phyloP scores from a whole-genome alignment of 1,139 yeast species.

The Protomyces gravidus region DNA sequence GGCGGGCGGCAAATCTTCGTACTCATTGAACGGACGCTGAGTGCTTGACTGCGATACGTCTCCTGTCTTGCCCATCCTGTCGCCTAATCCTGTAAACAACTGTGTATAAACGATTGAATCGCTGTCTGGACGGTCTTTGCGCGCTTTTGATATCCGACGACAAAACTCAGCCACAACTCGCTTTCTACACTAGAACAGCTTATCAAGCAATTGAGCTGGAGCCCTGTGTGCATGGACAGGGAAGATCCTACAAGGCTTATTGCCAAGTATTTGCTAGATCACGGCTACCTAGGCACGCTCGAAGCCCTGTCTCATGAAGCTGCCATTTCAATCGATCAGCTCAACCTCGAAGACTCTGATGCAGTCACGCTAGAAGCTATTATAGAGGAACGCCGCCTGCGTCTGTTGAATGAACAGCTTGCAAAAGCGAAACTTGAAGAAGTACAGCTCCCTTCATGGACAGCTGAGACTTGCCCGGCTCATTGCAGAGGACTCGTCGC shows the following conservation, averaged over 20 bases:
- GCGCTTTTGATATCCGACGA: too few relatives aligned
- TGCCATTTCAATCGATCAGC: constrained; percentile 6
- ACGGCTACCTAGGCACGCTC: constrained; percentile 21
- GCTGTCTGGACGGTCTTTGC: too few relatives aligned
- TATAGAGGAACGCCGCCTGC: constrained; percentile 17
- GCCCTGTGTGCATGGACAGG: too few relatives aligned
- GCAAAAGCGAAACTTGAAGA: constrained; percentile 19
- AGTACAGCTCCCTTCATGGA: constrained; percentile 9
- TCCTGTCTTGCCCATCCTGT: not conserved
- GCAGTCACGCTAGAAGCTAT: constrained; percentile 12
- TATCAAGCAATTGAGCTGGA: too few relatives aligned
- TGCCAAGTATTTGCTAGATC: constrained; percentile 9
- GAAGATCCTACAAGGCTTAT: constrained; percentile 12
- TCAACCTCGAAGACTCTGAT: constrained; percentile 8
- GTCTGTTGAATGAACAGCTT: constrained; percentile 9
- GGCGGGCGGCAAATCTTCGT: constrained; percentile 21
- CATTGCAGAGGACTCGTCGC: not conserved
- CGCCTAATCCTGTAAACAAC: too few relatives aligned
- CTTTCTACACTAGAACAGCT: too few relatives aligned
- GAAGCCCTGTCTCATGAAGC: constrained; percentile 16
- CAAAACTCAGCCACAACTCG: too few relatives aligned
- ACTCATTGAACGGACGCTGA: not conserved
- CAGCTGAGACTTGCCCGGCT: not conserved
- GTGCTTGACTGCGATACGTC: not conserved
- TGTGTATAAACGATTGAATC: too few relatives aligned